Base-by-base conservation (phyloP, 2,329 filamentous ascomycete genomes). In the Phialemoniopsis sp. region DNA sequence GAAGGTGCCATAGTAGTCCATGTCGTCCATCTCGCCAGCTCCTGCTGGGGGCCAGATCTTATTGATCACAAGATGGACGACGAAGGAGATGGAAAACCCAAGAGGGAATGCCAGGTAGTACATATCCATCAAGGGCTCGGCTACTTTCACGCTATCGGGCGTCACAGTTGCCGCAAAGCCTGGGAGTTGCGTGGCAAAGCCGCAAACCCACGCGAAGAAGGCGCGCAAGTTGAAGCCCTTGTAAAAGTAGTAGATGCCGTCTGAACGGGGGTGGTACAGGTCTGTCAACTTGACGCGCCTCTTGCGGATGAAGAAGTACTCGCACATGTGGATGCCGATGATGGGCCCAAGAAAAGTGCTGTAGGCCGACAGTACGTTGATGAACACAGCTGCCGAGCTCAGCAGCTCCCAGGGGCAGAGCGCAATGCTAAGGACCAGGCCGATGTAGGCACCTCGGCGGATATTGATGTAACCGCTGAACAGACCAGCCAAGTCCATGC, bases 381-480 rank as follows among this genome's bases (percentile, higher is more conserved):
- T 64, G 54, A 76, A 73, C 1, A 63, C 66, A 9, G 58, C 53
- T 2, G 72, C 68, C 0, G 57, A 62, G 8, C 63, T 60, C 4
- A 77, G 55, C 1, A 77, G 58, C 40, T 76, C 57, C 74, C 73
- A 79, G 0, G 73, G 74, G 42, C 67, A 68, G 29, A 67, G 60
- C 0, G 60, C 59, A 28, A 71, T 65, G 12, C 60, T 63, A 7
- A 74, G 54, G 4, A 72, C 45, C 0, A 67, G 59, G 5, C 63
- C 67, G 31, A 79, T 56, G 42, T 72, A 71, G 3, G 65, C 64
- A 1, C 76, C 77, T 3, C 76, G 66, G 5, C 73, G 59, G 41
- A 79, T 78, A 51, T 76, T 77, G 55, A 80, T 67, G 44, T 69
- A 78, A 31, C 60, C 63, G 1, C 74, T 73, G 41, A 68, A 68